Evolutionary conservation across 1,284 basidiomycete genomes (phyloP), one percentile per base, ranked within the genome.

Genomic region (Apiotrichum montevideense): DNA sequence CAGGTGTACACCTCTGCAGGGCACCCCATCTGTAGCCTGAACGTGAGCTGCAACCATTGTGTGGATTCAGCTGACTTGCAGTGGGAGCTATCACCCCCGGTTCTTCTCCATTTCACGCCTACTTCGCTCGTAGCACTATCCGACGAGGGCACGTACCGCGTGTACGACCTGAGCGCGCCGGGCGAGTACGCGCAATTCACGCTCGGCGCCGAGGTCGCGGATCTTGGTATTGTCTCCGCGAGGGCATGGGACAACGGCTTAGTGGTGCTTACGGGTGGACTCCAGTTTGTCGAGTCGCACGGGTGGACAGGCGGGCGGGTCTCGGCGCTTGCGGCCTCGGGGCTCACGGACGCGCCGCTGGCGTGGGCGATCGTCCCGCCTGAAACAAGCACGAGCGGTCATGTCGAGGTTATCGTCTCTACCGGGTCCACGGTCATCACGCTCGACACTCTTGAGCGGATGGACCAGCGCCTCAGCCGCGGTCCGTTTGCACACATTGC

Each of bases 401-500:
- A 94, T 65, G 85, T 88, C 47, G 90, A 95, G 72, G 87, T 94
- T 29, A 78, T 95, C 0, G 76, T 93, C 29, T 89, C 90, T 0
- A 84, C 86, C 2, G 87, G 87, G 14, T 74, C 84, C 5, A 88
- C 89, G 1, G 46, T 96, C 52, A 77, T 87, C 65, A 85, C 83
- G 1, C 84, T 95, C 32, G 93, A 96, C 74, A 90, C 87, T 55
- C 79, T 95, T 43, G 92, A 95, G 68, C 83, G 81, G 50, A 79
- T 89, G 4, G 92, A 97, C 73, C 93, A 79, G 77, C 85, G 87
- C n/a, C 78, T 97, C 13, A 86, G 85, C 13, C 82, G 87, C 41
- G 93, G 92, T 0, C 95, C 96, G 1, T 98, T 97, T 75, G 83
- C 82, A 0, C 86, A 88, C 64, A 83, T 98, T 54, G 83, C 87